Evolutionary conservation across 2,329 filamentous ascomycete species (phyloP).

Genomic region (Phialocephala subalpina): DNA sequence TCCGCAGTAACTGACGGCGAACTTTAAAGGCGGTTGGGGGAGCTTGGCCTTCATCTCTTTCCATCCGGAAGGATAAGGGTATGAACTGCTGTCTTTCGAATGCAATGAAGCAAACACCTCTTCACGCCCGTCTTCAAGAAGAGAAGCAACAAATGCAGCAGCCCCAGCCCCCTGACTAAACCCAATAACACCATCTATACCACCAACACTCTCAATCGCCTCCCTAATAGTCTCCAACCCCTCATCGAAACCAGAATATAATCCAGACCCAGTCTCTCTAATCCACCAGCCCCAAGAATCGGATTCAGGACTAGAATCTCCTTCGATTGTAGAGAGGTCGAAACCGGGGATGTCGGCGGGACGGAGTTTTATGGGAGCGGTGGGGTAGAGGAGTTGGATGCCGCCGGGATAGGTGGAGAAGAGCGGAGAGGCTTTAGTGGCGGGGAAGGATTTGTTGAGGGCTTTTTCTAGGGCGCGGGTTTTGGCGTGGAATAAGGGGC

Average conservation of each 20-base stretch:
- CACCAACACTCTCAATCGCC: constrained; percentile 67
- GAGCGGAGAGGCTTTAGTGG: constrained; percentile 57
- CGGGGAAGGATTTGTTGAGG: constrained; percentile 75
- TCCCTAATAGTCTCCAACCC: constrained; percentile 71
- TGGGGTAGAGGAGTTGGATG: constrained; percentile 71
- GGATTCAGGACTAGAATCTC: constrained; percentile 50
- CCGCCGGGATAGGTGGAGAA: constrained; percentile 50
- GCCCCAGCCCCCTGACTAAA: constrained; percentile 83
- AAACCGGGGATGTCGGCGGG: constrained; percentile 76
- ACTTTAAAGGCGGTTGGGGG: constrained; percentile 62
- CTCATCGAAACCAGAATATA: constrained; percentile 74
- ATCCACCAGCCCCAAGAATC: constrained; percentile 89
- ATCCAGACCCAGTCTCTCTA: constrained; percentile 66
- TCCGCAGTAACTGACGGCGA: constrained; percentile 80
- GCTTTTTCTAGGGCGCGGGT: constrained; percentile 87
- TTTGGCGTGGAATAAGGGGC: constrained; percentile 84
- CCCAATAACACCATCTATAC: constrained; percentile 80
- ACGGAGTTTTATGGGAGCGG: constrained; percentile 69
- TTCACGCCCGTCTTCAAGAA: constrained; percentile 66
- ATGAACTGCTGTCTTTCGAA: constrained; percentile 47
- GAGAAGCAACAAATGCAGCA: constrained; percentile 74
- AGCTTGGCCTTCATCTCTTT: constrained; percentile 43
- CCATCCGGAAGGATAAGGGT: constrained; percentile 57
- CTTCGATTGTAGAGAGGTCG: constrained; percentile 47
- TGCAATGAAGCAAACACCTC: constrained; percentile 53